Base-by-base conservation (phyloP, 1,139 yeast genomes). In the Tardiomyces blankii region DNA sequence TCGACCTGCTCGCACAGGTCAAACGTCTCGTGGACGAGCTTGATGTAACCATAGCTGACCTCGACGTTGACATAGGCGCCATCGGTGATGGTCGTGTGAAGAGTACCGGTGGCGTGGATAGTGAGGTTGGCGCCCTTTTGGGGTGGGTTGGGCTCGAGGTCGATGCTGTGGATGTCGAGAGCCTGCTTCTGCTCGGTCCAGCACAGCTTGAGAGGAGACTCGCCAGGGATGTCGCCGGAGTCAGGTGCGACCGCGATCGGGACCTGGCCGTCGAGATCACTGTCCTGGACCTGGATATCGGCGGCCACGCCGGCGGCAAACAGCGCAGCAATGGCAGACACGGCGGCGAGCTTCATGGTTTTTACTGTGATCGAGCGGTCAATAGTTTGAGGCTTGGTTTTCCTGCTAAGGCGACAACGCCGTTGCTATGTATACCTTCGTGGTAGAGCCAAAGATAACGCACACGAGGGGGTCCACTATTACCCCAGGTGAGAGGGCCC, bases 1-100 rank as follows among this genome's bases (percentile, higher is more conserved):
- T 78, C 77, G 50, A 87, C 72, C 61, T 87, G 83, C 54, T 88
- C 95, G 66, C 98, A 91, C 51, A 91, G 71, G 64, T 91, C 97
- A 64, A 82, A 83, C 12, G 93, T 84, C 61, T 87, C 88, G 56
- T 86, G 83, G 47, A 93, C 66, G 51, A 91, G 73, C 58, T 83
- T 82, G 64, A 91, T 89, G 68, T 84, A 87, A 11, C 97, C 98
- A 59, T 88, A 83, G 54, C 86, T 76, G 33, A 93, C 97, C 53
- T 87, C 95, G 38, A 91, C 88, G 53, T 87, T 95, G 44, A 91
- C 94, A 60, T 88, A 91, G 0, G 97, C 86, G 38, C 98, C 98
- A 38, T 78, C 91, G 40, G 66, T 77, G 42, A 93, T 69, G 18
- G 71, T 72, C 47, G 74, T 63, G 39, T 70, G 56, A 49, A 89